phyloP scores from a whole-genome alignment of 306 rosid species.

The Cicer judaicum region DNA sequence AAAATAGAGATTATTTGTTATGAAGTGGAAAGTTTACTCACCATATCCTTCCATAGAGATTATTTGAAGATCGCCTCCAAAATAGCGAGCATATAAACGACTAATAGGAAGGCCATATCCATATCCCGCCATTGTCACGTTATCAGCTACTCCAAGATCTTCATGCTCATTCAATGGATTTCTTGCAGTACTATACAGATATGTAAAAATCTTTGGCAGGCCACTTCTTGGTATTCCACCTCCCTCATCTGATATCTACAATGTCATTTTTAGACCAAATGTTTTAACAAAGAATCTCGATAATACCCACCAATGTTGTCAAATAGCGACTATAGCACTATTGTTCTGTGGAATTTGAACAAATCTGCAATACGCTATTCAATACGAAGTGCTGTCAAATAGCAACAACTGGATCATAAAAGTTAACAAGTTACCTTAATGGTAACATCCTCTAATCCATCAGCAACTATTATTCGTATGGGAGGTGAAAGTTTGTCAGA shows the following conservation, averaged over 20 bases:
- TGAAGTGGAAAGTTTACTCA: conserved; percentile 42
- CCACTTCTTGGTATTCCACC: conserved; percentile 92
- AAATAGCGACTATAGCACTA: no score
- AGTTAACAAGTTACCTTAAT: conserved; percentile 48
- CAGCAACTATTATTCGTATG: conserved; percentile 86
- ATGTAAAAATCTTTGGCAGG: conserved; percentile 78
- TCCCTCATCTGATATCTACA: conserved; percentile 77
- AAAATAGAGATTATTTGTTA: no score
- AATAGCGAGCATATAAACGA: conserved; percentile 84
- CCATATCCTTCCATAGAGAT: conserved; percentile 98
- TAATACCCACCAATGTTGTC: background rate
- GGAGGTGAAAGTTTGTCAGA: conserved; percentile 80
- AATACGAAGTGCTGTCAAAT: no score
- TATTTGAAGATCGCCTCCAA: conserved; percentile 91
- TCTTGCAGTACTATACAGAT: conserved; percentile 89
- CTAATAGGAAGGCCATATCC: conserved; percentile 92
- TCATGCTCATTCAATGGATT: conserved; percentile 74
- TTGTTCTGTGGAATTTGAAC: no score
- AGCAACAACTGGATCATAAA: background rate
- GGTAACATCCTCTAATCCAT: conserved; percentile 95
- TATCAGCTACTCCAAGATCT: conserved; percentile 64
- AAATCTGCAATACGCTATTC: no score
- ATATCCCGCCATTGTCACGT: conserved; percentile 92
- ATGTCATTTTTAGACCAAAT: conserved; percentile 13
- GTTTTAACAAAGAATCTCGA: conserved; percentile 22